phyloP scores from a whole-genome alignment of 1,139 yeast genomes.

The Kodamaea sp. region DNA sequence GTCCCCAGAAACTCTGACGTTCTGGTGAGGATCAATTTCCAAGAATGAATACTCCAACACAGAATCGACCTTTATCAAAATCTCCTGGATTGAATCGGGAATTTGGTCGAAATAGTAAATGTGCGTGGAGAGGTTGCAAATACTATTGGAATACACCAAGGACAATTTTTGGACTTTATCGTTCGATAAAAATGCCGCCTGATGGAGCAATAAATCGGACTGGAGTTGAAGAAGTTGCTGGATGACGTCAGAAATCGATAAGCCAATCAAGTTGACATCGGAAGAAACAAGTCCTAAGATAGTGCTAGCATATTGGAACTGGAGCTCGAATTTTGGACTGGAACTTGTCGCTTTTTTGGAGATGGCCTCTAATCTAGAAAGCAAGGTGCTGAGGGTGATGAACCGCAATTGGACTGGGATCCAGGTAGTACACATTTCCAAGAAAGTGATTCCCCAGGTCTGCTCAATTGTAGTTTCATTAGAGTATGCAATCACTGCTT shows the following conservation, averaged over 20 bases:
- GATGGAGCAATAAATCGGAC: slow-evolving; percentile 40
- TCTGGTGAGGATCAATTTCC: slow-evolving; percentile 15
- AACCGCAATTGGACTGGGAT: slow-evolving; percentile 89
- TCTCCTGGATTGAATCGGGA: slow-evolving; percentile 69
- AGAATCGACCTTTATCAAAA: slow-evolving; percentile 43
- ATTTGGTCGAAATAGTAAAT: slow-evolving; percentile 79
- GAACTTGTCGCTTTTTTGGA: slow-evolving; percentile 21
- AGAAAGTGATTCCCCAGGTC: slow-evolving; percentile 57
- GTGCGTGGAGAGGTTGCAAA: slow-evolving; percentile 68
- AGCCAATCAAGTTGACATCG: slow-evolving; percentile 81
- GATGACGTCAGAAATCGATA: slow-evolving; percentile 82
- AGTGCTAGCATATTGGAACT: slow-evolving; percentile 51
- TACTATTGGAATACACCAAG: slow-evolving; percentile 43
- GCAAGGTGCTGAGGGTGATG: slow-evolving; percentile 53
- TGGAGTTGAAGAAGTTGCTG: slow-evolving; percentile 65
- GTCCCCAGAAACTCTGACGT: slow-evolving; percentile 11
- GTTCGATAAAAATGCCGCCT: slow-evolving; percentile 21
- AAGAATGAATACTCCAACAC: slow-evolving; percentile 27
- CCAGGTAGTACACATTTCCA: slow-evolving; percentile 72
- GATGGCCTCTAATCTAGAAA: slow-evolving; percentile 29
- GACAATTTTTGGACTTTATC: slow-evolving; percentile 29
- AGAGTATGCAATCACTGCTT: slow-evolving; percentile 41
- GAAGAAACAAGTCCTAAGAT: slow-evolving; percentile 74
- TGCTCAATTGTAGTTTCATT: slow-evolving; percentile 23
- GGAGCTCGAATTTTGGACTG: slow-evolving; percentile 31